These are phyloP conservation scores for Alternaria sp. DNA, from an alignment of 2,329 filamentous ascomycete genomes.

Conservation along the genomic window DNA sequence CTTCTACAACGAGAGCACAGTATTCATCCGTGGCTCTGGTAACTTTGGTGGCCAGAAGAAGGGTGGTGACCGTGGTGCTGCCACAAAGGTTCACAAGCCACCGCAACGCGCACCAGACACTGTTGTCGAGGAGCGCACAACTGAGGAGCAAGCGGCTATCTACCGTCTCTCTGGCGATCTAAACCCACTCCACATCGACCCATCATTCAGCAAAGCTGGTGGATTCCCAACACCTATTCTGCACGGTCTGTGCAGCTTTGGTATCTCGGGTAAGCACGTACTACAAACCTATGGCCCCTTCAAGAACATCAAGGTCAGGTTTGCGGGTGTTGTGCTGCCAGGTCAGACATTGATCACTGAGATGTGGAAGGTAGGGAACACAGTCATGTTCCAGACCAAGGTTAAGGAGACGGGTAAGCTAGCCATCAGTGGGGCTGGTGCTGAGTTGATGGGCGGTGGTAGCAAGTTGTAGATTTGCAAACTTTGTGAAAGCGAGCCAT, in stretches of 20 bases:
- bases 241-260: slow-evolving; percentile 96
- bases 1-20: slow-evolving; percentile 96
- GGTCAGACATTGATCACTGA: slow-evolving; percentile 90
- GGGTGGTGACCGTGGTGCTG: slow-evolving; percentile 77
- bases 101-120: slow-evolving; percentile 81
- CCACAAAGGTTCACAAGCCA: slow-evolving; percentile 80
- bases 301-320: slow-evolving; percentile 93
- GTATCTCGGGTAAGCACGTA: slow-evolving; percentile 89
- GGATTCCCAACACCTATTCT: slow-evolving; percentile 95
- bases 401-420: slow-evolving; percentile 94
- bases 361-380: slow-evolving; percentile 90
- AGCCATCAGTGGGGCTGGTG: slow-evolving; percentile 82
- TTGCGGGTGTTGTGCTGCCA: slow-evolving; percentile 84
- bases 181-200: slow-evolving; percentile 96
- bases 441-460: slow-evolving; percentile 70
- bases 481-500: not conserved
- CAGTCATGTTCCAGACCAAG: slow-evolving; percentile 83
- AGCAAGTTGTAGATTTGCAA: slow-evolving; percentile 47
- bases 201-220: slow-evolving; percentile 90
- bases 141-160: slow-evolving; percentile 88
- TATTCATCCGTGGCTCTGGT: slow-evolving; percentile 90
- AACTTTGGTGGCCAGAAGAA: slow-evolving; percentile 88
- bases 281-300: slow-evolving; percentile 82
- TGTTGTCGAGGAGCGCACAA: slow-evolving; percentile 85
- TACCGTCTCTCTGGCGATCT: slow-evolving; percentile 95